phyloP scores from a whole-genome alignment of 306 rosid species.

The Cucurbita pepo region DNA sequence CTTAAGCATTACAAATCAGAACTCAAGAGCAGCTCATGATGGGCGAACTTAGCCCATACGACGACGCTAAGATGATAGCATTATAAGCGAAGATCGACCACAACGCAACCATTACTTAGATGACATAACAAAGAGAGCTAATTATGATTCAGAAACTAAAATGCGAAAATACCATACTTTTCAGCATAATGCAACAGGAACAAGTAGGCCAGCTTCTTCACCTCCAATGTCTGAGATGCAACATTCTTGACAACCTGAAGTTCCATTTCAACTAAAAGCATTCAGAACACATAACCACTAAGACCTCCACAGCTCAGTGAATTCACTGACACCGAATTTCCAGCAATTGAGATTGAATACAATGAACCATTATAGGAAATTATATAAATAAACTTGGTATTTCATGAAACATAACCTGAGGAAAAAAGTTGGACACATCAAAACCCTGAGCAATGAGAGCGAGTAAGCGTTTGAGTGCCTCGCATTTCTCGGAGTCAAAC shows the following conservation, averaged over 20 bases:
- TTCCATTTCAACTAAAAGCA: constrained; percentile 8
- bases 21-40: not conserved
- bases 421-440: constrained; percentile 89
- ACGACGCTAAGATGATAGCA: not conserved
- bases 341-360: not conserved
- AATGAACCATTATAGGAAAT: not conserved
- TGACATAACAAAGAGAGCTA: not conserved
- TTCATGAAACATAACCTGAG: constrained; percentile 36
- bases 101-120: not conserved
- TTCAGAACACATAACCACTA: not conserved
- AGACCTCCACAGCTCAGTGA: not conserved
- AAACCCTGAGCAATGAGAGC: constrained; percentile 97
- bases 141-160: constrained; percentile 6
- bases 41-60: not conserved
- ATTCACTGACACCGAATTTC: not conserved
- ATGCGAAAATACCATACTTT: constrained; percentile 37
- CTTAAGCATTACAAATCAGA: not conserved
- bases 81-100: not conserved
- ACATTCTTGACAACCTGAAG: constrained; percentile 90
- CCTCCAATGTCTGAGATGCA: constrained; percentile 76
- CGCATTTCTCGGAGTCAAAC: constrained; percentile 89
- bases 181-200: constrained; percentile 94
- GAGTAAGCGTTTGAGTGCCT: constrained; percentile 89
- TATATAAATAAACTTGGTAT: too few relatives aligned
- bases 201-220: constrained; percentile 90